Evolutionary conservation across 352 stramenopile species (phyloP), one percentile per base, ranked within the genome.

Genomic region (Elongisporangium undulatum): DNA sequence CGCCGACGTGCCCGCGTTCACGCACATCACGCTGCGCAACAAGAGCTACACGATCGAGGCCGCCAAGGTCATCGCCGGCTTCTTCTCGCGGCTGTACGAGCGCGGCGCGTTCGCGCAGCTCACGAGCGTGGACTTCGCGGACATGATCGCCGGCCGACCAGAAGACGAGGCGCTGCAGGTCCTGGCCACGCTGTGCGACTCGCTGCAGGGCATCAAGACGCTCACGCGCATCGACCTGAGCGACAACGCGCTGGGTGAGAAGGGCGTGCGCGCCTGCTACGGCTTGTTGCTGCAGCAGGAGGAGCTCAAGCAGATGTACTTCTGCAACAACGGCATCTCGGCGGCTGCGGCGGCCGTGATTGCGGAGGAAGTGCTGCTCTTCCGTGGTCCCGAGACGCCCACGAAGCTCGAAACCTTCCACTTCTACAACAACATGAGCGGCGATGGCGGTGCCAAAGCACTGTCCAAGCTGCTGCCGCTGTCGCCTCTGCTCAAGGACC

Each of bases 401-500:
- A 96, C 88, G 24, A 90, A 90, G 68, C 85, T 98, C 60, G 74
- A 94, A 59, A 95, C 74, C 24, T 92, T 99, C 66, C 93, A 99
- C 72, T 98, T 98, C 58, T 98, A 97, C 82, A 98, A 98, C 74
- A 99, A 98, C 71, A 98, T 98, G 95, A 98, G 90, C 65, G 96
- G 93, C 23, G 87, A 97, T 56, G 89, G 83, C n/a, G 95, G 94
- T 17, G 93, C 90, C 38, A 84, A 85, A 34, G 92, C 92, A 48
- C 71, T 97, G 24, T 87, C 85, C 23, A 79, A 85, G 62, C 77
- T 98, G 59, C 67, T 98, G 53, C 80, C 86, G 49, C 67, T 89
- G n/a, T 97, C 82, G 7, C 88, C 89, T 1, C 62, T 67, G 26
- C 74, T 99, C 15, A 78, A 77, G 39, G 93, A 98, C 67, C 63